Conservation (phyloP, 495 filamentous ascomycete genomes). For the Clavariopsis aquatica region DNA sequence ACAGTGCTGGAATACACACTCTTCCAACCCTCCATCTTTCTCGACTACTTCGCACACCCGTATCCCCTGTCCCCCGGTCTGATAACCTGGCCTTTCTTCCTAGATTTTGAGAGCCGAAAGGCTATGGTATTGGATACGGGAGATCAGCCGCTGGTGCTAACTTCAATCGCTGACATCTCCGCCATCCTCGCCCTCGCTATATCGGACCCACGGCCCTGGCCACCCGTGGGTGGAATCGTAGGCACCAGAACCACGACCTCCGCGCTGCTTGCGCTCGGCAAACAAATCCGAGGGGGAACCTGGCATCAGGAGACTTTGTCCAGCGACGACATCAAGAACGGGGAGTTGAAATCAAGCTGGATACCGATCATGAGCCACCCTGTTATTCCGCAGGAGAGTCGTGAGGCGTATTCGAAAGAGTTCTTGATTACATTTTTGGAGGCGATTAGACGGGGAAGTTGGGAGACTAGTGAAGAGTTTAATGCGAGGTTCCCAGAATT, state of each 20-base stretch:
- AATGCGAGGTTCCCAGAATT: slow-evolving; percentile 28
- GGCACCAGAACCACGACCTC: slow-evolving; percentile 14
- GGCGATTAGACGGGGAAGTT: slow-evolving; percentile 22
- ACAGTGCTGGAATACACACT: slow-evolving; percentile 27
- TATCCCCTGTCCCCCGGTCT: slow-evolving; percentile 9
- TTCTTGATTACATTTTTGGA: slow-evolving; percentile 28
- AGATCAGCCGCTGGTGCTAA: slow-evolving; percentile 27
- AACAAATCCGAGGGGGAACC: slow-evolving; percentile 20
- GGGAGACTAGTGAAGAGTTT: slow-evolving; percentile 30
- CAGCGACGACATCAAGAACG: slow-evolving; percentile 23
- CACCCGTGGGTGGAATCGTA: slow-evolving; percentile 21
- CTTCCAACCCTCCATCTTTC: slow-evolving; percentile 32
- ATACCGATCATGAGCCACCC: slow-evolving; percentile 28
- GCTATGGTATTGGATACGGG: slow-evolving; percentile 27
- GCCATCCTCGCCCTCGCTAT: slow-evolving; percentile 18
- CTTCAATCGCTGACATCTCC: slow-evolving; percentile 25
- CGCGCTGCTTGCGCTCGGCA: slow-evolving; percentile 19
- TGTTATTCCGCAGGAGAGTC: slow-evolving; percentile 16
- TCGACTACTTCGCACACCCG: slow-evolving; percentile 38
- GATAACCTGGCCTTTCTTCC: slow-evolving; percentile 31
- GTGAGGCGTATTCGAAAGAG: slow-evolving; percentile 10
- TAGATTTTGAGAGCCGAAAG: slow-evolving; percentile 20
- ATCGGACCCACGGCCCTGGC: slow-evolving; percentile 20
- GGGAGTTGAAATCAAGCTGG: slow-evolving; percentile 22
- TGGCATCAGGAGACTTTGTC: slow-evolving; percentile 16